Evolutionary conservation across 345 rosid genomes (phyloP).

Genomic region (Kernera saxatilis): DNA sequence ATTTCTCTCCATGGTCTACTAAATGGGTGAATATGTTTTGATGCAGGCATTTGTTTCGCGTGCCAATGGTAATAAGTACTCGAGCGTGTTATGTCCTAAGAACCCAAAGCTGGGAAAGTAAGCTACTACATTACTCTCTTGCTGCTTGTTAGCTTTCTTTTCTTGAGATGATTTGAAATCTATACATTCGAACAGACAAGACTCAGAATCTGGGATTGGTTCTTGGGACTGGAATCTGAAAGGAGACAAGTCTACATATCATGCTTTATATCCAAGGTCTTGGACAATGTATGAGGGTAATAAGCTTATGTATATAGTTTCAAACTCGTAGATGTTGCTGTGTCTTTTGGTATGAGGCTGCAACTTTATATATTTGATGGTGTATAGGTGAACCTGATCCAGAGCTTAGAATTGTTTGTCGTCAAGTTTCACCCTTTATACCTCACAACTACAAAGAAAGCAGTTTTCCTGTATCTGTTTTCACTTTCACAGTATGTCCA

Average conservation of each 20-base stretch:
- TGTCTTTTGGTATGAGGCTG: background rate
- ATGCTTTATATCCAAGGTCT: constrained; percentile 93
- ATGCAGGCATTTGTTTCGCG: constrained; percentile 33
- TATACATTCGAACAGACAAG: constrained; percentile 42
- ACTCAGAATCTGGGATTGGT: constrained; percentile 54
- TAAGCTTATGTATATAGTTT: background rate
- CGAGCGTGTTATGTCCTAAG: constrained; percentile 22
- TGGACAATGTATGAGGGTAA: constrained; percentile 95
- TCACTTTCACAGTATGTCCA: constrained; percentile 67
- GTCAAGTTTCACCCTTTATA: constrained; percentile 88
- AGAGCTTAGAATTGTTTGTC: constrained; percentile 71
- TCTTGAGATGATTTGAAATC: background rate
- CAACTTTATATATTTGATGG: background rate
- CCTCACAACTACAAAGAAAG: constrained; percentile 92
- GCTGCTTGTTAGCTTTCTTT: background rate
- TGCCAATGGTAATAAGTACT: constrained; percentile 19
- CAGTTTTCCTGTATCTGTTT: constrained; percentile 83
- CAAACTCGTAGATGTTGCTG: background rate
- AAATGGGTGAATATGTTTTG: background rate
- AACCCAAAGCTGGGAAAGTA: constrained; percentile 26
- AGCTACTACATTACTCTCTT: background rate
- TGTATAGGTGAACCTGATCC: constrained; percentile 92
- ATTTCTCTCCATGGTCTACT: background rate
- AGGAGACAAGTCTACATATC: constrained; percentile 75
- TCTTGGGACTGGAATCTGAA: constrained; percentile 96